phyloP scores from a whole-genome alignment of 2,329 filamentous ascomycete species.

The Berkeleyomyces basicola region DNA sequence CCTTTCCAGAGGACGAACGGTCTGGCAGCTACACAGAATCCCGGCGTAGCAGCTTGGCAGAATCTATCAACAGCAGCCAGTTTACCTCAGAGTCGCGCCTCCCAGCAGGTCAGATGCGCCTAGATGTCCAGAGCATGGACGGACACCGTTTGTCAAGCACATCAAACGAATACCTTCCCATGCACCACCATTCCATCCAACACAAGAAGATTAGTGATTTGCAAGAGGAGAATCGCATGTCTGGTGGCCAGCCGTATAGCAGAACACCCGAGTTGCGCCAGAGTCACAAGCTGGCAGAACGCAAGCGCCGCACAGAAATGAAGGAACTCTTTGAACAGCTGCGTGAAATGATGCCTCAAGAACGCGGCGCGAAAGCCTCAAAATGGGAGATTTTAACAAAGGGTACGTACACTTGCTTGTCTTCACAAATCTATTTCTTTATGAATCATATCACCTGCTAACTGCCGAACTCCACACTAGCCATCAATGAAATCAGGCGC shows the following conservation, averaged over 20 bases:
- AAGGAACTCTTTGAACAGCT: constrained; percentile 73
- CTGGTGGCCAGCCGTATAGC: constrained; percentile 58
- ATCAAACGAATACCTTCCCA: constrained; percentile 38
- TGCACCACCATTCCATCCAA: constrained; percentile 62
- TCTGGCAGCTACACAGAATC: constrained; percentile 33
- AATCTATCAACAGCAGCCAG: constrained; percentile 64
- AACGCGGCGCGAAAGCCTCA: constrained; percentile 67
- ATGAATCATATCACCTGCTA: constrained; percentile 3
- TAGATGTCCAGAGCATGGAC: constrained; percentile 39
- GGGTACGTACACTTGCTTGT: constrained; percentile 34
- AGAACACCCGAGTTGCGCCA: constrained; percentile 66
- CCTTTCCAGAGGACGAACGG: constrained; percentile 56
- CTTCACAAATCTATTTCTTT: neutral
- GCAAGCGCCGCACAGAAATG: constrained; percentile 75
- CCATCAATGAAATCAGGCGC: constrained; percentile 44
- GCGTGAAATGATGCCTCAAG: constrained; percentile 61
- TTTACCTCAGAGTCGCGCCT: constrained; percentile 59
- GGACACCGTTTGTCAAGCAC: constrained; percentile 29
- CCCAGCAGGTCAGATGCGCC: constrained; percentile 52
- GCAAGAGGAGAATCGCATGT: constrained; percentile 35
- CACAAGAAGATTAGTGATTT: constrained; percentile 55
- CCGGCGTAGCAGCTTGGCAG: constrained; percentile 57
- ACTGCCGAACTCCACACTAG: constrained; percentile 21
- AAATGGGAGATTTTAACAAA: constrained; percentile 85
- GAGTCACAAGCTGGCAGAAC: constrained; percentile 71